Base-by-base conservation (phyloP, 176 grass and related monocot genomes). In the Puccinellia tenuiflora region DNA sequence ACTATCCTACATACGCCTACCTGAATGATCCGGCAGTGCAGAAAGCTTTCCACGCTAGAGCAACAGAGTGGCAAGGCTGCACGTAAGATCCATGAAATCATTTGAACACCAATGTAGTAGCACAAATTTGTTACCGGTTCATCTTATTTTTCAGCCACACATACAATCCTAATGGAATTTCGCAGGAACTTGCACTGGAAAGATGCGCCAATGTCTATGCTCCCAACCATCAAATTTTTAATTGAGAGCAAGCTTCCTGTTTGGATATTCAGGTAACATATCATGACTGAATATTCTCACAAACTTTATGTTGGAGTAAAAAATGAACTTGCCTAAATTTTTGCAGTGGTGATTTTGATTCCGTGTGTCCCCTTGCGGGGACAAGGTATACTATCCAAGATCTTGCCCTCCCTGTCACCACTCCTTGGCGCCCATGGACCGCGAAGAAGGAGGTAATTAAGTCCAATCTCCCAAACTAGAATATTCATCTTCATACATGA, bases 21-120 rank as follows among this genome's bases (percentile, higher is more conserved):
- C 81, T 93, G 16, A 93, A 93, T 46, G 81, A 88, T 79, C 74
- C 30, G 25, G 77, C 80, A 6, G 88, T 93, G 77, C 88, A 93
- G 35, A 81, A 55, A 1, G 91, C 88, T 35, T 79, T 93, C 14
- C 88, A 93, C 25, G 88, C 81, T 42, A 73, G 52, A 50, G 24
- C 24, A 0, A 82, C n/a, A 9, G 16, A 50, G 20, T 92, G 91
- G 91, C 53, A 66, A 51, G 14, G 20, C 65, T 92, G 91, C 81
- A 2, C 33, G 84, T 90, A 85, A 84, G 62, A 55, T 81, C 24
- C 28, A 33, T 66, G n/a, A 56, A 56, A 56, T 56, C 24, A 10
- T 24, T 30, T 33, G 39, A 28, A 5, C 0, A 16, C 47, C 0
- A 21, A 55, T 65, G 3, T 31, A 83, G 3, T 31, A 83, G 4